Base-by-base conservation (phyloP, 176 grass and related monocot genomes). In the Typha latifolia region DNA sequence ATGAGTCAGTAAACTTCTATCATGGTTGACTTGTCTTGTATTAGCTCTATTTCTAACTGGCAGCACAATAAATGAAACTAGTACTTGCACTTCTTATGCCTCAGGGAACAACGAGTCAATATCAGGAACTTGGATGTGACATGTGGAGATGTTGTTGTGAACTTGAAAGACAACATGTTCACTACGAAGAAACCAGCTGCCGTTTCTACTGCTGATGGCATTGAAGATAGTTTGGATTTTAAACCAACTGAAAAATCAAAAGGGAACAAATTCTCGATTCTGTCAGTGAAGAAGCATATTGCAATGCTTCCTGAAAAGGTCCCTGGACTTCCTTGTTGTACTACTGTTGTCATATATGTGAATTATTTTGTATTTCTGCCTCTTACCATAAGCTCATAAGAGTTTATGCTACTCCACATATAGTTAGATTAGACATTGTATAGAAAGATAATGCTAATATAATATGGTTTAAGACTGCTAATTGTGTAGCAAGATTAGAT, bases 281-380 rank as follows among this genome's bases (percentile, higher is more conserved):
- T 37, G 4, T 79, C 88, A 72, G 43, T 86, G 68, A 86, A 88
- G 77, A 91, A 96, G 71, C 78, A 91, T 75, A 84, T 86, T 63
- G 51, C 76, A 86, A 55, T 85, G 70, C 61, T 91, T 82, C 85
- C 88, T 72, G 93, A 91, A 84, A 86, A 96, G 93, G 93, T 96
- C 84, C 74, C 79, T 81, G 70, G 73, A 57, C 56, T 80, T 79
- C 61, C 61, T 49, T 69, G 67, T 52, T 71, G 21, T 69, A 66
- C 14, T 66, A 51, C 13, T 68, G 37, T 49, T 37, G 34, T 37
- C 34, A 2, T 37, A 6, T 8, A 37, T 37, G 4, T 37, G 5
- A 37, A 8, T 37, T 80, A 49, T 51, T 75, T 67, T 71, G 22
- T 71, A 18, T 61, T 67, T 78, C 67, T 66, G 64, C 71, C 15